Conservation (phyloP, 2,329 filamentous ascomycete species). For the Xylaria sp. region DNA sequence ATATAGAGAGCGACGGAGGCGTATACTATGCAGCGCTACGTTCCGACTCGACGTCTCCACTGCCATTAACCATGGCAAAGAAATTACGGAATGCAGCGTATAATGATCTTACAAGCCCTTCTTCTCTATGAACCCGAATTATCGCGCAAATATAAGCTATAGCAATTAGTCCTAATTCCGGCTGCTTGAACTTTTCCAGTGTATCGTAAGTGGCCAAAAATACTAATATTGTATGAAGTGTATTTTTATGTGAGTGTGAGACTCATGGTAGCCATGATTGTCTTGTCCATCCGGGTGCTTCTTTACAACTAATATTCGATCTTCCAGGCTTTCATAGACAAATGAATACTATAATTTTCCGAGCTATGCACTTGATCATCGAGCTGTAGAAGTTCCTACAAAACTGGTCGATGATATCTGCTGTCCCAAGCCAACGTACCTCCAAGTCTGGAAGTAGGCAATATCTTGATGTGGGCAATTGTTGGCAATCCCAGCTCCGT, state of each 20-base stretch:
- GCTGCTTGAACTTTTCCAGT: neutral
- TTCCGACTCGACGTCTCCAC: neutral
- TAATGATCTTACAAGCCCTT: neutral
- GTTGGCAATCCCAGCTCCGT: neutral
- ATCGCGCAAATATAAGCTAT: neutral
- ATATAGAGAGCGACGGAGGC: neutral
- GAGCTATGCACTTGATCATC: neutral
- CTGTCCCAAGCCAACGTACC: neutral
- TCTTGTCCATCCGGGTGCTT: neutral
- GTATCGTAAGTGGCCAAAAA: neutral
- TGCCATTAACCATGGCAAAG: neutral
- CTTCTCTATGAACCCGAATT: neutral
- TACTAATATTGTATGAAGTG: neutral
- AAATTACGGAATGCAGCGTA: neutral
- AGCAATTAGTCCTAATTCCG: neutral
- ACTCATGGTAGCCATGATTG: neutral
- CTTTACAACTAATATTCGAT: neutral
- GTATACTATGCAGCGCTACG: neutral
- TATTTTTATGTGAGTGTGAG: neutral
- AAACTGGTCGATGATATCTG: neutral
- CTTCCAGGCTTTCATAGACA: neutral
- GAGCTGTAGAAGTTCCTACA: neutral
- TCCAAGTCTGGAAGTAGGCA: constrained; percentile 4
- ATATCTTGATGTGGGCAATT: constrained; percentile 1
- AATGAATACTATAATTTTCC: neutral